Evolutionary conservation across 441 rosid genomes (phyloP).

Genomic region (Gossypium schwendimanii): DNA sequence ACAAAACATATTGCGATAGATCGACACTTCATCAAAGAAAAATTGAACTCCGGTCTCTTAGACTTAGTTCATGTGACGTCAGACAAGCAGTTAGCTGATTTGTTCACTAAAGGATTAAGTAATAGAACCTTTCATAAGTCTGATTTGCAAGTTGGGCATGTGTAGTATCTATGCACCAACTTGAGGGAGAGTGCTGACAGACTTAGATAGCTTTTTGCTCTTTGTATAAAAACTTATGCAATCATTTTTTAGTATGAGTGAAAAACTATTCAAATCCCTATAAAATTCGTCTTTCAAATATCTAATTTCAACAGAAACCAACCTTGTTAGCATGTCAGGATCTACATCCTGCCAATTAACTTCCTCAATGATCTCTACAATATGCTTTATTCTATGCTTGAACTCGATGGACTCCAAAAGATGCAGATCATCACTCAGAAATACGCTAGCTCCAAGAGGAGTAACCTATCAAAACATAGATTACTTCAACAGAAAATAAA

Average conservation of each 20-base stretch:
- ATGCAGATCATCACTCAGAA: conserved; percentile 75
- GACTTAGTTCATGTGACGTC: background rate
- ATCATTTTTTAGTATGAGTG: too few relatives aligned
- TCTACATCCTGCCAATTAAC: conserved; percentile 77
- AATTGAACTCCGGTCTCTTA: background rate
- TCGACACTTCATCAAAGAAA: background rate
- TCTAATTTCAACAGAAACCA: conserved; percentile 12
- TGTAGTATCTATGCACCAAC: background rate
- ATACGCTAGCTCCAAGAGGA: conserved; percentile 52
- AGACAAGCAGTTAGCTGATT: background rate
- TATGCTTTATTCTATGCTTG: conserved; percentile 73
- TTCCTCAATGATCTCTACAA: conserved; percentile 71
- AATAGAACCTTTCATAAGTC: background rate
- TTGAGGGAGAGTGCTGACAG: background rate
- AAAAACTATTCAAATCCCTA: too few relatives aligned
- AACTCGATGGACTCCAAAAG: conserved; percentile 87
- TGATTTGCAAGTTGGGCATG: background rate
- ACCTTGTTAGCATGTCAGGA: conserved; percentile 95
- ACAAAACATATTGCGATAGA: background rate
- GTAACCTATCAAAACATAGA: conserved; percentile 44
- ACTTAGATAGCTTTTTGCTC: too few relatives aligned
- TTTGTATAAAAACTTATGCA: too few relatives aligned
- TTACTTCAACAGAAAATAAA: background rate
- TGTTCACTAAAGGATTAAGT: background rate
- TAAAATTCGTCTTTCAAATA: too few relatives aligned